A percentile compares a stretch with the other conserved stretches of the same genome.
Conservation (phyloP, 139 green algal genomes). For the Chlamydomonas sphaeroides region DNA sequence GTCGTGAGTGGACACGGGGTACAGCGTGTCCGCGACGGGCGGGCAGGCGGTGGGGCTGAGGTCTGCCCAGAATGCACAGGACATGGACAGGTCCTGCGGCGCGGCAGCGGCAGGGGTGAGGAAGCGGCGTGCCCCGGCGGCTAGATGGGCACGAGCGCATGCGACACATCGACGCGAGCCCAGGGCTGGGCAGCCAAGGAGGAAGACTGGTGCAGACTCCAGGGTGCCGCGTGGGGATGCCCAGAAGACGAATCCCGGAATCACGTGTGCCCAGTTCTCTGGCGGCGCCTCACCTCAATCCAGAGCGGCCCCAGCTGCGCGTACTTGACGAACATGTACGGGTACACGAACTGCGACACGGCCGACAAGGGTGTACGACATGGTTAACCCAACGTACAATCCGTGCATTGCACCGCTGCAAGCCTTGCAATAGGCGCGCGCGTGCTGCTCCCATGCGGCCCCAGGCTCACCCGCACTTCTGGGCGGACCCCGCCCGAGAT, state of each 20-base stretch:
- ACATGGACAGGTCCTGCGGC: constrained; percentile 12
- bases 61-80: background rate
- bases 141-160: too few relatives aligned
- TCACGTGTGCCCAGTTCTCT: too few relatives aligned
- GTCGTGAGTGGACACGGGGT: constrained; percentile 11
- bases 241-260: too few relatives aligned
- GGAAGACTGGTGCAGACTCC: too few relatives aligned
- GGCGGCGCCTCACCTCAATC: constrained; percentile 9
- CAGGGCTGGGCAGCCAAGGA: too few relatives aligned
- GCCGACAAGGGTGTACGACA: background rate
- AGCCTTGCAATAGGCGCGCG: too few relatives aligned
- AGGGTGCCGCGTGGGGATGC: too few relatives aligned
- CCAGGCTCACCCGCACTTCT: background rate
- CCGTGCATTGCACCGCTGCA: too few relatives aligned
- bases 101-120: too few relatives aligned
- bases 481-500: background rate
- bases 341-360: background rate
- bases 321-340: constrained; percentile 34
- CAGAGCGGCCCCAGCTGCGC: constrained; percentile 17
- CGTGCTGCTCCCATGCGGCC: too few relatives aligned
- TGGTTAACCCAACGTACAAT: background rate
- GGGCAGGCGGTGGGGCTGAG: constrained; percentile 9
- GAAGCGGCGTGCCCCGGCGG: too few relatives aligned
- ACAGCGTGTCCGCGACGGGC: background rate
- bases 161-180: too few relatives aligned